Conservation (phyloP, 148 eudicot genomes). For the Beta vulgaris region DNA sequence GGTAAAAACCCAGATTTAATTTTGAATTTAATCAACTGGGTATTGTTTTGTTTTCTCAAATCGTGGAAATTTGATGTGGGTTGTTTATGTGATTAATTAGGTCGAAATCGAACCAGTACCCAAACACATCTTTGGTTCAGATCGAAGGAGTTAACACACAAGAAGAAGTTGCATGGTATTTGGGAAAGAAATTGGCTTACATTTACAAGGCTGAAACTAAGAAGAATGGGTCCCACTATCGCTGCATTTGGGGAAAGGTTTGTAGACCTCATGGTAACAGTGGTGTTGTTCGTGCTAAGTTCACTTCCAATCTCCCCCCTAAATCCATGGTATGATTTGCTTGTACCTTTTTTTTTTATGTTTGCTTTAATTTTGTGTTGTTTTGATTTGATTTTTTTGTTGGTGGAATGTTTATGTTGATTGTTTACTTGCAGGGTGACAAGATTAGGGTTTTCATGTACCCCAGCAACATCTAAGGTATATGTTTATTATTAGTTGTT, state of each 20-base stretch:
- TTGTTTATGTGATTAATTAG: slow-evolving; percentile 26
- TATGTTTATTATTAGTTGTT: background rate
- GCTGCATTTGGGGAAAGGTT: slow-evolving; percentile 92
- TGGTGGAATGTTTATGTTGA: background rate
- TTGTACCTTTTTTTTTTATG: background rate
- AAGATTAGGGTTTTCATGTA: slow-evolving; percentile 79
- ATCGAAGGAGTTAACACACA: slow-evolving; percentile 86
- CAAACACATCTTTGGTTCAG: slow-evolving; percentile 71
- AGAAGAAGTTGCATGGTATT: slow-evolving; percentile 77
- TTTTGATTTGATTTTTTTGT: background rate
- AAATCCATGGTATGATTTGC: slow-evolving; percentile 64
- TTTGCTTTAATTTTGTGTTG: no score
- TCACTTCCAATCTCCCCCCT: slow-evolving; percentile 78
- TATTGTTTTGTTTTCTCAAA: background rate
- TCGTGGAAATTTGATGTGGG: background rate
- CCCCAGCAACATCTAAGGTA: slow-evolving; percentile 84
- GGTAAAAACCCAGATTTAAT: slow-evolving; percentile 29
- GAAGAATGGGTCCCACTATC: slow-evolving; percentile 60
- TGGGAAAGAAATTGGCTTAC: slow-evolving; percentile 72
- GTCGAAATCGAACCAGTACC: slow-evolving; percentile 89
- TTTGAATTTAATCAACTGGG: background rate
- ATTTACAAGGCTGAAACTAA: slow-evolving; percentile 77
- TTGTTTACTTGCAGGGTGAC: slow-evolving; percentile 50
- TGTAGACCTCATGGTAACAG: slow-evolving; percentile 81
- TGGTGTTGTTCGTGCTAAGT: slow-evolving; percentile 79